phyloP scores from a whole-genome alignment of 1,139 yeast genomes.

The Magnusiomyces paraingens region DNA sequence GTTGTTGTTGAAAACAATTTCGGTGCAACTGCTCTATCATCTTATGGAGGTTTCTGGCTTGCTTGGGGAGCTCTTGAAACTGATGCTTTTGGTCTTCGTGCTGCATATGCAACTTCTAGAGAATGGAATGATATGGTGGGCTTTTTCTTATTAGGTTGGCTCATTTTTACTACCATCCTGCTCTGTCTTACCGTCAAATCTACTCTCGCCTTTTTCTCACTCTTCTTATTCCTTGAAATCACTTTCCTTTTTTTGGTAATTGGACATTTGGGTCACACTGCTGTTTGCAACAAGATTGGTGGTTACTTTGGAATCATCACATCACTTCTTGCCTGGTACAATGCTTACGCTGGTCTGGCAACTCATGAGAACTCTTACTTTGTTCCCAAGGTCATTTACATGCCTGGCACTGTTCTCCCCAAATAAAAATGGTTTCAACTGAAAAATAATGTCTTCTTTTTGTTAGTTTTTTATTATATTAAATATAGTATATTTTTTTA shows the following conservation, averaged over 20 bases:
- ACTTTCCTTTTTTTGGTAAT: constrained; percentile 20
- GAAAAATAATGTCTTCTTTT: not conserved
- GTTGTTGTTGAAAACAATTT: constrained; percentile 64
- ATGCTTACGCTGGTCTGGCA: constrained; percentile 39
- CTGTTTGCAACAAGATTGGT: constrained; percentile 48
- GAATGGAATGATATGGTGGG: constrained; percentile 55
- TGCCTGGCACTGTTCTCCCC: constrained; percentile 6
- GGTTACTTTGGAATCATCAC: constrained; percentile 75
- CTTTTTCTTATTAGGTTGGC: constrained; percentile 71
- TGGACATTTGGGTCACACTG: constrained; percentile 43
- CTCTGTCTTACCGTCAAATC: constrained; percentile 67
- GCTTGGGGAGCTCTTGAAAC: constrained; percentile 61
- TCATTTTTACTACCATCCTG: constrained; percentile 66
- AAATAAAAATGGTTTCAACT: not conserved
- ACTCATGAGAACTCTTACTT: constrained; percentile 3
- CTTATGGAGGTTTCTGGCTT: constrained; percentile 85
- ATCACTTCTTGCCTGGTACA: constrained; percentile 79
- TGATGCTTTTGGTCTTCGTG: constrained; percentile 63
- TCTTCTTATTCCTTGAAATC: constrained; percentile 67
- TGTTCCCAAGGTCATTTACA: constrained; percentile 4
- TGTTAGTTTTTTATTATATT: not conserved
- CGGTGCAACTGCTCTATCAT: constrained; percentile 76
- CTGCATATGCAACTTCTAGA: constrained; percentile 42
- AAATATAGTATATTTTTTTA: not conserved
- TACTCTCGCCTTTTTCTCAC: constrained; percentile 63